Conservation (phyloP, 2,329 filamentous ascomycete genomes). For the Dothideomycetes sp. region DNA sequence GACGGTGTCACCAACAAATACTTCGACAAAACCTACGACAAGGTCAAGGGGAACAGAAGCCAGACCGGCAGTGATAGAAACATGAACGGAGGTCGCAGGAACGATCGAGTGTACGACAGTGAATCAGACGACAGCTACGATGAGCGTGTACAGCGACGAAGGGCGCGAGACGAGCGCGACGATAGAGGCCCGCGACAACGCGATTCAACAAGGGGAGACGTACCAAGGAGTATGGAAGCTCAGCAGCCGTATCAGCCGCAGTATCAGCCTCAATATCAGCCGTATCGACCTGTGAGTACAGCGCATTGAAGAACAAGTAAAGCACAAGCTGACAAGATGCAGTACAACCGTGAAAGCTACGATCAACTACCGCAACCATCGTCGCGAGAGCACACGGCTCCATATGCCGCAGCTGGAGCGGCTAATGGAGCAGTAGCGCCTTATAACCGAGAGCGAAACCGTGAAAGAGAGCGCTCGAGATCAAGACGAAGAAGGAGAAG, state of each 20-base stretch:
- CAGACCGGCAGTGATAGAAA: background rate
- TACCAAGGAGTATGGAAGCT: no score
- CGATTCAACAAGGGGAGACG: no score
- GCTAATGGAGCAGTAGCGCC: background rate
- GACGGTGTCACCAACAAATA: conserved; percentile 2
- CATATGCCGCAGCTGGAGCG: background rate
- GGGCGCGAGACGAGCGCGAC: background rate
- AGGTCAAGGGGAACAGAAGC: background rate
- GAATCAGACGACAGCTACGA: conserved; percentile 7
- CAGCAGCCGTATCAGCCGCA: no score
- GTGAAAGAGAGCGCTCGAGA: no score
- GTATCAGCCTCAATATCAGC: background rate
- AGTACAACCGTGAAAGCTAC: background rate
- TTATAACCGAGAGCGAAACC: background rate
- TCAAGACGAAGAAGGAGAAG: no score
- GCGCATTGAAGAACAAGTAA: background rate
- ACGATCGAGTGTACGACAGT: conserved; percentile 8
- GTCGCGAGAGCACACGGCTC: conserved; percentile 1
- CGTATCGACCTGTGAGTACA: background rate
- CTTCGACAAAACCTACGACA: conserved; percentile 12
- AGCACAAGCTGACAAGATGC: no score
- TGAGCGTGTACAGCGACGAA: conserved; percentile 2
- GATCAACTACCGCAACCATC: background rate
- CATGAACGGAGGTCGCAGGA: background rate
- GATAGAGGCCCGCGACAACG: background rate